Percentiles rank a stretch among this genome's conserved stretches.
phyloP scores from a whole-genome alignment of 176 grass and related monocot species.

The Eremochloa ophiuroides region DNA sequence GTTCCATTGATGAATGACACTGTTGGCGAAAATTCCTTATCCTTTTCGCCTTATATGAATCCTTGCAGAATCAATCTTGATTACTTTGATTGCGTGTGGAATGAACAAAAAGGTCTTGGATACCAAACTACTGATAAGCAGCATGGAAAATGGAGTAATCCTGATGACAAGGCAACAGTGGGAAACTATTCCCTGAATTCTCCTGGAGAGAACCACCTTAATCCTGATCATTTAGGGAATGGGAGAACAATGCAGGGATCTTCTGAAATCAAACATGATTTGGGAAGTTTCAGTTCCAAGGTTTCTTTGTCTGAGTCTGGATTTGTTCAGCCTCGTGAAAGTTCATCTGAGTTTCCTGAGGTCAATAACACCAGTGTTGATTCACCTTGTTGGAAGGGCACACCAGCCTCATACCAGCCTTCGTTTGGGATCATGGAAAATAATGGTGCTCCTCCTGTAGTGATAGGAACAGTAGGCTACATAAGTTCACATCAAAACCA shows the following conservation, averaged over 20 bases:
- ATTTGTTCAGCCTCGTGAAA: constrained; percentile 13
- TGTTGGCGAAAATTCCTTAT: constrained; percentile 27
- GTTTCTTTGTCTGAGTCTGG: constrained; percentile 26
- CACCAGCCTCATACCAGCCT: constrained; percentile 31
- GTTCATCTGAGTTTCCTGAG: constrained; percentile 33
- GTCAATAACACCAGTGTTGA: constrained; percentile 51
- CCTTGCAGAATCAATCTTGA: constrained; percentile 57
- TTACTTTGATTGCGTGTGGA: constrained; percentile 50
- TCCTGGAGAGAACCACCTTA: neutral
- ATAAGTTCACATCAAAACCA: constrained; percentile 28
- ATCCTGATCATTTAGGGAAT: neutral
- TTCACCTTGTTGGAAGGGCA: constrained; percentile 73
- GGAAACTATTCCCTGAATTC: neutral
- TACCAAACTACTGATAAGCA: constrained; percentile 22
- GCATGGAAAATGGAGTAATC: constrained; percentile 4
- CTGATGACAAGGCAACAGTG: neutral
- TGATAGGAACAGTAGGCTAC: neutral
- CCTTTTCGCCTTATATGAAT: constrained; percentile 42
- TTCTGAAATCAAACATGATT: constrained; percentile 26
- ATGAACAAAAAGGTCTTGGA: constrained; percentile 38
- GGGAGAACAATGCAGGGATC: neutral
- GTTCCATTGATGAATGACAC: constrained; percentile 26
- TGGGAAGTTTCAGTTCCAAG: constrained; percentile 5
- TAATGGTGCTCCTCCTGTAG: neutral
- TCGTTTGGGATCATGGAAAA: constrained; percentile 38